phyloP scores from a whole-genome alignment of 306 rosid species.

The Prunus mira region DNA sequence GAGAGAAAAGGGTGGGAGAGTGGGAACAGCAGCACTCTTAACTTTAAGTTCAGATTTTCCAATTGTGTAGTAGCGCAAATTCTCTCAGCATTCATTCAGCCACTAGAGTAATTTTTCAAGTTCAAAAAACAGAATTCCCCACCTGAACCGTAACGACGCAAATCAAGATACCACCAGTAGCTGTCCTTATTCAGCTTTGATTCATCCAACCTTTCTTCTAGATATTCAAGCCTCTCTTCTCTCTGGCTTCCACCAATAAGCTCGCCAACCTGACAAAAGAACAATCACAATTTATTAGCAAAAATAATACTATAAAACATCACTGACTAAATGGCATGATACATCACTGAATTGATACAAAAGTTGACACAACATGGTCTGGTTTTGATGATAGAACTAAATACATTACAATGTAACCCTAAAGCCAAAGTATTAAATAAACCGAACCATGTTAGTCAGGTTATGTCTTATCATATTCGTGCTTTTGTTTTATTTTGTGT shows the following conservation, averaged over 20 bases:
- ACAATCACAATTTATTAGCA: not conserved
- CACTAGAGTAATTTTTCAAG: constrained; percentile 3
- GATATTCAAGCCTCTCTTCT: constrained; percentile 82
- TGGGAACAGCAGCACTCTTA: not conserved
- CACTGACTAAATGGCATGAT: not conserved
- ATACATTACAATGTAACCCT: not conserved
- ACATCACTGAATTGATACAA: not conserved
- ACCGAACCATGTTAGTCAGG: too few species aligned
- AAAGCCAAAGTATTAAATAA: not conserved
- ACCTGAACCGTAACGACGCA: constrained; percentile 99
- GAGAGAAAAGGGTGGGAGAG: not conserved
- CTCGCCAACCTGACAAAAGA: constrained; percentile 71
- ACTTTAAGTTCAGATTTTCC: not conserved
- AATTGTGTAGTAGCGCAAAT: not conserved
- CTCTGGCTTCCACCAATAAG: constrained; percentile 99
- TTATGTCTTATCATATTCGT: not conserved
- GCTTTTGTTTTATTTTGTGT: not conserved
- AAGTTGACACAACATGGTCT: not conserved
- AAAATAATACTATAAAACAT: not conserved
- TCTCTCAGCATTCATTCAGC: not conserved
- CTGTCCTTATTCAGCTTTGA: constrained; percentile 73
- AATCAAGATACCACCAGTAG: constrained; percentile 98
- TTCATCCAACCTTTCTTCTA: constrained; percentile 85
- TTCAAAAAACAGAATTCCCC: constrained; percentile 16
- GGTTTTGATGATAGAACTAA: not conserved